A percentile compares a stretch with the other conserved stretches of the same genome.
phyloP scores from a whole-genome alignment of 2,329 filamentous ascomycete genomes.

The Ophiocordyceps camponoti-saundersi region DNA sequence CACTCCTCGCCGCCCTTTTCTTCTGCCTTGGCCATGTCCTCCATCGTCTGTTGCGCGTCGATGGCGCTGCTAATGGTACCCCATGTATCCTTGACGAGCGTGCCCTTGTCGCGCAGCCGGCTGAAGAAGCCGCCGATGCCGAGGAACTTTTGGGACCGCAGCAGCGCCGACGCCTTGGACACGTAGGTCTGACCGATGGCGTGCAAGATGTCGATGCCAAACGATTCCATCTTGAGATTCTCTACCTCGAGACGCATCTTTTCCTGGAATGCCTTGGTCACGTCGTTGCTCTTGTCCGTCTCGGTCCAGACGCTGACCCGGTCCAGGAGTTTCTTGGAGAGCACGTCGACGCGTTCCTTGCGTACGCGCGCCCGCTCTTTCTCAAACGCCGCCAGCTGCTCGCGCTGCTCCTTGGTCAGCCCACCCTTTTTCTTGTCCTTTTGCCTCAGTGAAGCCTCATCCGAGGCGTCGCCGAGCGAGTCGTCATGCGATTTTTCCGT shows the following conservation, averaged over 20 bases:
- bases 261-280: slow-evolving; percentile 78
- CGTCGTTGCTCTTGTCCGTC: slow-evolving; percentile 74
- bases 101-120: slow-evolving; percentile 89
- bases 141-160: slow-evolving; percentile 93
- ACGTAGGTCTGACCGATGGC: slow-evolving; percentile 86
- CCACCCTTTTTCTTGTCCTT: slow-evolving; percentile 75
- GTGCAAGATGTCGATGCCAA: slow-evolving; percentile 89
- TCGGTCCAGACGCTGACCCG: slow-evolving; percentile 92
- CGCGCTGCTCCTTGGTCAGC: slow-evolving; percentile 79
- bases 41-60: slow-evolving; percentile 94
- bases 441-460: slow-evolving; percentile 18
- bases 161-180: slow-evolving; percentile 68
- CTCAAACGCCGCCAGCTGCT: slow-evolving; percentile 79
- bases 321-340: slow-evolving; percentile 73
- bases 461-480: slow-evolving; percentile 20
- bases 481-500: slow-evolving; percentile 60
- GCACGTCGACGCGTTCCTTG: slow-evolving; percentile 74
- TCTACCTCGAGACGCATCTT: slow-evolving; percentile 92
- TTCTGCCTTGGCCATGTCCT: slow-evolving; percentile 95
- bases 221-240: slow-evolving; percentile 98
- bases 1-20: slow-evolving; percentile 90
- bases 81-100: slow-evolving; percentile 95
- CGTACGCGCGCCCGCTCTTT: slow-evolving; percentile 68
- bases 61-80: slow-evolving; percentile 92
- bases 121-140: slow-evolving; percentile 92